Evolutionary conservation across 192 early-diverging fungal species (phyloP).

Genomic region (Coemansia sp.): DNA sequence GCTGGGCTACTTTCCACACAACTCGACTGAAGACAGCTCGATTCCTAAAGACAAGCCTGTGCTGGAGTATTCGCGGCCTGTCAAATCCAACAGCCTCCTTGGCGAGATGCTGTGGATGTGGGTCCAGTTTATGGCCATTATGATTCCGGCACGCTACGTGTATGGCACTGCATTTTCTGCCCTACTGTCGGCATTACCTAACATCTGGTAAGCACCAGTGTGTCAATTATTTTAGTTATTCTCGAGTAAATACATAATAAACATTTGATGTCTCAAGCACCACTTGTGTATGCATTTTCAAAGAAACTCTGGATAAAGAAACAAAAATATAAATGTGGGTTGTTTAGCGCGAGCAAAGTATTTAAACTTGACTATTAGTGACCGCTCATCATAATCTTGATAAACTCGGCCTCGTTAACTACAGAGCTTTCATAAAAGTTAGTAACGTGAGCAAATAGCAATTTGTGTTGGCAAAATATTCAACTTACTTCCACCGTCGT

Average conservation of each 20-base stretch:
- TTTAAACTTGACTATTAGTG: constrained; percentile 1
- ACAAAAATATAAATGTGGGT: neutral
- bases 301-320: neutral
- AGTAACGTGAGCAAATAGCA: neutral
- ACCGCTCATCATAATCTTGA: constrained; percentile 76
- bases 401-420: constrained; percentile 84
- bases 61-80: constrained; percentile 19
- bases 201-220: constrained; percentile 5
- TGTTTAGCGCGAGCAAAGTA: neutral
- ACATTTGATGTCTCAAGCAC: neutral
- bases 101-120: constrained; percentile 44
- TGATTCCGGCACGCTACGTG: constrained; percentile 33
- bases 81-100: constrained; percentile 15
- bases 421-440: constrained; percentile 8
- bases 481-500: constrained; percentile 77
- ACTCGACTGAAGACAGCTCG: constrained; percentile 32
- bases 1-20: constrained; percentile 66
- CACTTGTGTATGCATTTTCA: neutral
- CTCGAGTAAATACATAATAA: constrained; percentile 1
- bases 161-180: constrained; percentile 11
- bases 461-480: neutral
- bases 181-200: neutral
- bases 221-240: constrained; percentile 1
- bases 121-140: constrained; percentile 42
- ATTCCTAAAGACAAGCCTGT: constrained; percentile 37